Percentiles rank a stretch among this genome's conserved stretches.
Evolutionary conservation across 225 moss, liverwort and hornwort species (phyloP).

Genomic region (Lunularia cruciata): DNA sequence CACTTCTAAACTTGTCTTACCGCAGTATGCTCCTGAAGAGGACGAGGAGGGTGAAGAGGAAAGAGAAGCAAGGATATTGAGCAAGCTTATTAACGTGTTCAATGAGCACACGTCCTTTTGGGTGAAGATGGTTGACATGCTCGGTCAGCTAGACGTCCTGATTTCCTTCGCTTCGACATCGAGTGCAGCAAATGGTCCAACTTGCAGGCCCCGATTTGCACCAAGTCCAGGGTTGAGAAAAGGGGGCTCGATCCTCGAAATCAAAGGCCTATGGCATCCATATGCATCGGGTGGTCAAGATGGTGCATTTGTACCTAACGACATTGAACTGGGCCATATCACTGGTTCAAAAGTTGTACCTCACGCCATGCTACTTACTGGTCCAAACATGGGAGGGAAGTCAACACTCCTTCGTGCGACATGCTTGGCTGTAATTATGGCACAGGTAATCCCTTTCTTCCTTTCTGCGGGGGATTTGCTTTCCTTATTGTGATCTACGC

Average conservation of each 20-base stretch:
- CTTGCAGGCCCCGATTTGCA: slow-evolving; percentile 78
- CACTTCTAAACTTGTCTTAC: slow-evolving; percentile 24
- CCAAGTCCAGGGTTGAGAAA: slow-evolving; percentile 37
- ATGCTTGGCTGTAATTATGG: slow-evolving; percentile 86
- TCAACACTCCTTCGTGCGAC: slow-evolving; percentile 92
- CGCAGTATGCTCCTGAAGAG: slow-evolving; percentile 30
- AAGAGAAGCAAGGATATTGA: slow-evolving; percentile 66
- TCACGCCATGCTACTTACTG: slow-evolving; percentile 77
- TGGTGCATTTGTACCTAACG: slow-evolving; percentile 78
- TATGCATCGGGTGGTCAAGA: slow-evolving; percentile 76
- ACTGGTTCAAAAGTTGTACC: slow-evolving; percentile 38
- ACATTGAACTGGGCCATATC: slow-evolving; percentile 71
- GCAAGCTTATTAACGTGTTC: slow-evolving; percentile 59
- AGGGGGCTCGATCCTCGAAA: slow-evolving; percentile 64
- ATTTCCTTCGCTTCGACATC: slow-evolving; percentile 68
- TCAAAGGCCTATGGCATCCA: slow-evolving; percentile 88
- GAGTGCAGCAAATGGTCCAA: slow-evolving; percentile 61
- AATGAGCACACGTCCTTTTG: slow-evolving; percentile 62
- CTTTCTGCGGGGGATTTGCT: too few species aligned
- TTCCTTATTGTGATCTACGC: too few species aligned
- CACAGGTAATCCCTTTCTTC: slow-evolving; percentile 50
- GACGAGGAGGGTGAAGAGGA: slow-evolving; percentile 57
- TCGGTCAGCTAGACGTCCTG: slow-evolving; percentile 70
- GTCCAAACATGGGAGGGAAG: slow-evolving; percentile 97
- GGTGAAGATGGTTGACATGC: slow-evolving; percentile 67